Percentiles rank a stretch among this genome's conserved stretches.
These are phyloP conservation scores for Candida anutae DNA, from an alignment of 1,139 yeast species.

Conservation along the genomic window DNA sequence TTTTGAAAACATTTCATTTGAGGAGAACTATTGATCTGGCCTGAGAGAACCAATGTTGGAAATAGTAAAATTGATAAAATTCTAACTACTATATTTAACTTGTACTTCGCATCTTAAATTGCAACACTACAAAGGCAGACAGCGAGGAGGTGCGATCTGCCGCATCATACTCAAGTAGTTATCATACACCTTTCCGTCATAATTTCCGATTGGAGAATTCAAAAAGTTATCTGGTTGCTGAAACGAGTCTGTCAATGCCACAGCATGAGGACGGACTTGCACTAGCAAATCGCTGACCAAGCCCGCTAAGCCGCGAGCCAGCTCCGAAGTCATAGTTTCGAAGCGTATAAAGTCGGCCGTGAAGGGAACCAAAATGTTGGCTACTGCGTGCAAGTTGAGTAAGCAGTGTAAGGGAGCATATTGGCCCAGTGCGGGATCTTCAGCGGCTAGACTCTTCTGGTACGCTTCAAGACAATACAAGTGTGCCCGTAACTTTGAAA, in stretches of 20 bases:
- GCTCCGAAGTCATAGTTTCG: conserved; percentile 24
- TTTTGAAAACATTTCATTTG: too few relatives aligned
- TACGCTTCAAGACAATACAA: conserved; percentile 19
- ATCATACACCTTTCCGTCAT: conserved; percentile 40
- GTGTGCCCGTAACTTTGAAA: conserved; percentile 18
- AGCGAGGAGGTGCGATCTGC: conserved; percentile 28
- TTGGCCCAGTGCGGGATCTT: conserved; percentile 10
- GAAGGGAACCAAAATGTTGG: conserved; percentile 28
- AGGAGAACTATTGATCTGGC: too few relatives aligned
- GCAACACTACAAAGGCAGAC: too few relatives aligned
- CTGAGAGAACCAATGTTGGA: too few relatives aligned
- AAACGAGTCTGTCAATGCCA: conserved; percentile 43
- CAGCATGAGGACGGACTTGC: conserved; percentile 37
- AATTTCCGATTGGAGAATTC: conserved; percentile 36
- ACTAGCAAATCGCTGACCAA: conserved; percentile 28
- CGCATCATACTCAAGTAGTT: conserved; percentile 36
- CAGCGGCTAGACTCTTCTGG: conserved; percentile 9
- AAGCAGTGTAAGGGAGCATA: conserved; percentile 15
- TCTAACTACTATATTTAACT: too few relatives aligned
- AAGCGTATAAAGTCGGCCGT: conserved; percentile 35
- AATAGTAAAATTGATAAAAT: too few relatives aligned
- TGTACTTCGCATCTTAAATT: too few relatives aligned
- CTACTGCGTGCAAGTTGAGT: conserved; percentile 15
- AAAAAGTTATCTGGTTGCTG: conserved; percentile 37
- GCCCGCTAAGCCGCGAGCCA: conserved; percentile 24